Evolutionary conservation across 768 basidiomycete species (phyloP).

Genomic region (Russula compacta): DNA sequence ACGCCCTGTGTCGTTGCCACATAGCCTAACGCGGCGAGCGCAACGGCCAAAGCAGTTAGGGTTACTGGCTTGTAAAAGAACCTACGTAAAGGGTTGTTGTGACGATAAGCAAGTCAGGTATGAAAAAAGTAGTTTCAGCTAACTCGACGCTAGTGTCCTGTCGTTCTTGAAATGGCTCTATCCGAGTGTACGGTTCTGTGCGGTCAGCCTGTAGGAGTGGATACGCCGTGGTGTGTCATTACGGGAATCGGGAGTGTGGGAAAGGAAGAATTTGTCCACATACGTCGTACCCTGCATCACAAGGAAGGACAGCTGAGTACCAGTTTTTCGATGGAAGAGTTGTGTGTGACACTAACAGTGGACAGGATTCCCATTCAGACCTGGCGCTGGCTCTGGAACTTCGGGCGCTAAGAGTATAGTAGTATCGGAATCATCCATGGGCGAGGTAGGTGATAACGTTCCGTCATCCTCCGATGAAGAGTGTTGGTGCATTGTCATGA

Average conservation of each 20-base stretch:
- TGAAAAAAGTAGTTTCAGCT: constrained; percentile 24
- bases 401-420: constrained; percentile 35
- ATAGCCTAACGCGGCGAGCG: constrained; percentile 64
- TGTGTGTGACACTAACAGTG: constrained; percentile 51
- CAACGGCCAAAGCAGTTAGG: constrained; percentile 59
- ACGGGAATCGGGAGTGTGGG: background rate
- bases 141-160: constrained; percentile 79
- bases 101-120: constrained; percentile 4
- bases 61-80: constrained; percentile 86
- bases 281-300: constrained; percentile 70
- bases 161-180: constrained; percentile 74
- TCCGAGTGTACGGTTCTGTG: constrained; percentile 75
- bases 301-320: constrained; percentile 7
- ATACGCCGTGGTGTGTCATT: constrained; percentile 12
- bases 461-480: constrained; percentile 26
- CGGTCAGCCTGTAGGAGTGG: constrained; percentile 55
- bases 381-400: constrained; percentile 56
- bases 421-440: constrained; percentile 57
- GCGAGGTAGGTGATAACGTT: constrained; percentile 32
- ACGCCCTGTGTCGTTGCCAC: constrained; percentile 78
- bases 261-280: constrained; percentile 27
- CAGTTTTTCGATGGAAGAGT: constrained; percentile 11
- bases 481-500: background rate
- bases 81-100: constrained; percentile 31
- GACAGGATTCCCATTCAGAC: constrained; percentile 65